These are phyloP conservation scores for Alopecurus myosuroides DNA, from an alignment of 176 grass and related monocot species.

Conservation along the genomic window DNA sequence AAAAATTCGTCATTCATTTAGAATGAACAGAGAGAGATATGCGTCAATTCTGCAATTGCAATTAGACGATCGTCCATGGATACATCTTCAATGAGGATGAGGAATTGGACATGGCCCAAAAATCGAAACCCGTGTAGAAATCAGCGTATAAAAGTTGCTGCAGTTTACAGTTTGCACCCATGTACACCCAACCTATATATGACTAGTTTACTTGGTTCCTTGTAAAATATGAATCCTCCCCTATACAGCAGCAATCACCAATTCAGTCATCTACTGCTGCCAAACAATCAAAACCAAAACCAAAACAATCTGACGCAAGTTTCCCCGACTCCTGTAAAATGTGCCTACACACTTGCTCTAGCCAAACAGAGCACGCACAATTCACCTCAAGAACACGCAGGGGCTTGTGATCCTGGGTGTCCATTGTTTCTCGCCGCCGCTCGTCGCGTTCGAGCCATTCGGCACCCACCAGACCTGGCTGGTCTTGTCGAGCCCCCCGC, in stretches of 20 bases:
- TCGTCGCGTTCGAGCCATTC: background rate
- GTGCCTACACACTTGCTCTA: background rate
- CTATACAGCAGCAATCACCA: background rate
- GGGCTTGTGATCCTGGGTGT: slow-evolving; percentile 3
- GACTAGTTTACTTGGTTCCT: background rate
- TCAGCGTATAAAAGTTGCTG: background rate
- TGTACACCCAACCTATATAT: slow-evolving; percentile 21
- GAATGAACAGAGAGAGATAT: too few relatives aligned
- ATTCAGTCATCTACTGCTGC: too few relatives aligned
- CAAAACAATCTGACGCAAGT: background rate
- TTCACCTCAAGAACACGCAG: slow-evolving; percentile 36
- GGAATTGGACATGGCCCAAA: background rate
- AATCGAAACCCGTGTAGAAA: background rate
- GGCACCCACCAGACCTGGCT: slow-evolving; percentile 96
- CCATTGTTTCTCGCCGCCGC: background rate
- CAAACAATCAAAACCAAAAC: slow-evolving; percentile 5
- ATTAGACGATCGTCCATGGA: too few relatives aligned
- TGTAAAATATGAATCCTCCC: background rate
- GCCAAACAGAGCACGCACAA: background rate
- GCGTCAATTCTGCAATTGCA: too few relatives aligned
- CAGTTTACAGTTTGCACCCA: background rate
- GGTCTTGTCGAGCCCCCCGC: slow-evolving; percentile 81
- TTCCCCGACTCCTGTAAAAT: background rate
- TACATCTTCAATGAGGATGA: too few relatives aligned
- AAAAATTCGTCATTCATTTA: too few relatives aligned